Conservation (phyloP, 2,329 filamentous ascomycete species). For the Huntiella bhutanensis region DNA sequence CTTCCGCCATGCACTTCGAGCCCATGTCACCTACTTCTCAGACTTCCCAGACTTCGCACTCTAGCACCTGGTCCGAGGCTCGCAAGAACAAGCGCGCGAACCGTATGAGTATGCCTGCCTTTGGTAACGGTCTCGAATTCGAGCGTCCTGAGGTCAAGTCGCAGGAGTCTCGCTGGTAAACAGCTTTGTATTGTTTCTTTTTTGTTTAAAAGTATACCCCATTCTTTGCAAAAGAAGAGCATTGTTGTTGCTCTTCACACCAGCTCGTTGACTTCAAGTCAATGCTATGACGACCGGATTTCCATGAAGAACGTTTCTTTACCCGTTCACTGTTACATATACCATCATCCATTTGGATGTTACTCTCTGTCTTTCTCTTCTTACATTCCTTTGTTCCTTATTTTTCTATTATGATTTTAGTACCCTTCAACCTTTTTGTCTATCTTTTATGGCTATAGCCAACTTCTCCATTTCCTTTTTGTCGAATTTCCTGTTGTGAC, state of each 20-base stretch:
- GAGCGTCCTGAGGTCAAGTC: slow-evolving; percentile 1
- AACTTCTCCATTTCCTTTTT: not conserved
- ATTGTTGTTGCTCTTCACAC: not conserved
- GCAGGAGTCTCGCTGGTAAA: not conserved
- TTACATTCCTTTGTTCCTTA: not conserved
- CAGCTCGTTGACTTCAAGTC: slow-evolving; percentile 1
- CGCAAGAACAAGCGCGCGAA: slow-evolving; percentile 3
- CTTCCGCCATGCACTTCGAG: slow-evolving; percentile 6
- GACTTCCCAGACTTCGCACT: slow-evolving; percentile 1
- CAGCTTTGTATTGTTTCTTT: not conserved
- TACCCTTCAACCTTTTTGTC: not conserved
- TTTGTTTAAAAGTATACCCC: not conserved
- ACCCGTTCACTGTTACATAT: not conserved
- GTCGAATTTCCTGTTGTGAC: not conserved
- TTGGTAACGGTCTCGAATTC: slow-evolving; percentile 2
- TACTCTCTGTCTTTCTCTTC: not conserved
- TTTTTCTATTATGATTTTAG: not conserved
- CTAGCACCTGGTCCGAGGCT: not conserved
- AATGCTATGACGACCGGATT: slow-evolving; percentile 5
- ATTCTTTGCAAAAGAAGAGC: too few relatives aligned
- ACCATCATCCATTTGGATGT: not conserved
- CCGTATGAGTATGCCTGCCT: slow-evolving; percentile 9
- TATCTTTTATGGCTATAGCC: not conserved
- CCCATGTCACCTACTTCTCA: slow-evolving; percentile 2
- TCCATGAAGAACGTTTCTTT: slow-evolving; percentile 2